Evolutionary conservation across 257 asterid species (phyloP).

Genomic region (Solanum bulbocastanum): DNA sequence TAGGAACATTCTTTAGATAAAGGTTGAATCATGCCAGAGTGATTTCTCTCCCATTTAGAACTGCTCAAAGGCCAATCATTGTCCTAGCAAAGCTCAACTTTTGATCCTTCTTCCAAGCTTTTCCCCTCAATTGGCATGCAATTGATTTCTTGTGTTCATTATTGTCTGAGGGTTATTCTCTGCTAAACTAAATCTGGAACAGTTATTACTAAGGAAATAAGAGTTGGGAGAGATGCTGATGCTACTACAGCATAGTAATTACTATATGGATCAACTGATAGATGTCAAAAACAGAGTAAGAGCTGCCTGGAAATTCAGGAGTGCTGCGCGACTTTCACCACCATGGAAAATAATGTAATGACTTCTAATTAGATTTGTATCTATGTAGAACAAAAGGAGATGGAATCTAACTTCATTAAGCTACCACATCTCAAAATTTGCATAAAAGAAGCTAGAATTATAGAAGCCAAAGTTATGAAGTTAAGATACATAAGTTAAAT

Average conservation of each 20-base stretch:
- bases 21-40: neutral
- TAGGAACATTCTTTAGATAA: neutral
- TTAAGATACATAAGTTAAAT: neutral
- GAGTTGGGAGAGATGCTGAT: neutral
- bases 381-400: neutral
- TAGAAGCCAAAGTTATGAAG: neutral
- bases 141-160: neutral
- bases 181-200: neutral
- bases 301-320: neutral
- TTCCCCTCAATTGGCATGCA: neutral
- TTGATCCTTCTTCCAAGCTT: neutral
- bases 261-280: neutral
- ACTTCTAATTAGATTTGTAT: neutral
- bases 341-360: neutral
- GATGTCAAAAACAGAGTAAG: neutral
- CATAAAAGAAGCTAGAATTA: neutral
- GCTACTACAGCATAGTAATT: neutral
- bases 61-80: neutral
- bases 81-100: neutral
- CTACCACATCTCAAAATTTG: neutral
- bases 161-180: neutral
- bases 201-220: neutral
- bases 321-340: neutral
- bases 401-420: neutral
- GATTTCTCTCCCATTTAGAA: neutral